Conservation (phyloP, 495 filamentous ascomycete genomes). For the Sporormia fimetaria region DNA sequence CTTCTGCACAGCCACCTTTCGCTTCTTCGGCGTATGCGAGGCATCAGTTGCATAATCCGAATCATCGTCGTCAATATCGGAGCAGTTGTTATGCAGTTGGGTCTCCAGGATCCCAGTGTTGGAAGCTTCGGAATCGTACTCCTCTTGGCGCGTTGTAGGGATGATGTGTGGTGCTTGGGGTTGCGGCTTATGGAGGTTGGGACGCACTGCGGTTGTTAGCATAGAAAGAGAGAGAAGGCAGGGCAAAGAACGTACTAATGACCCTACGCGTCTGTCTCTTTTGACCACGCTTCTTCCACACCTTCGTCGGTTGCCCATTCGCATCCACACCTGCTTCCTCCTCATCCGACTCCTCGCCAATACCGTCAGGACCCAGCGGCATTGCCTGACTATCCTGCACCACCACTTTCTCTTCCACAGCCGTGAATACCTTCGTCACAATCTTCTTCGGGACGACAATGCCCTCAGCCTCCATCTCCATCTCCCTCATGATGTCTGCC, state of each 20-base stretch:
- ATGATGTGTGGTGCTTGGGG: conserved; percentile 6
- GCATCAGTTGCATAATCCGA: conserved; percentile 23
- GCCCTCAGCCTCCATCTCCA: conserved; percentile 48
- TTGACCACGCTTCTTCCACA: conserved; percentile 86
- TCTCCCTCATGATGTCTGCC: conserved; percentile 66
- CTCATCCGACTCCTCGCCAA: conserved; percentile 41
- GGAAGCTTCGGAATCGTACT: conserved; percentile 7
- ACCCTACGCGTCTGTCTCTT: conserved; percentile 73
- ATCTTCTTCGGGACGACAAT: conserved; percentile 11
- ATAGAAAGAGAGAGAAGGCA: background rate
- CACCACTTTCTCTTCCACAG: conserved; percentile 38
- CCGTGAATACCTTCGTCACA: conserved; percentile 3
- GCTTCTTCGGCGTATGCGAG: conserved; percentile 21
- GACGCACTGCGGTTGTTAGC: conserved; percentile 28
- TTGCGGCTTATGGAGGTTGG: conserved; percentile 20
- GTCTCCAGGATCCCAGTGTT: too few species aligned
- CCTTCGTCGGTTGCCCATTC: conserved; percentile 42
- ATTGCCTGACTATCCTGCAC: conserved; percentile 53
- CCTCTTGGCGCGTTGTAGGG: background rate
- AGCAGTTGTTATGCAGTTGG: too few species aligned
- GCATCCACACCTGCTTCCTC: conserved; percentile 26
- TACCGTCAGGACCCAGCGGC: conserved; percentile 52
- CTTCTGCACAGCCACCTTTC: conserved; percentile 14
- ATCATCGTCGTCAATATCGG: conserved; percentile 27
- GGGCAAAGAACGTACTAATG: conserved; percentile 50